Conservation (phyloP, 805 yeast species). For the Cyberlindnera japonica region DNA sequence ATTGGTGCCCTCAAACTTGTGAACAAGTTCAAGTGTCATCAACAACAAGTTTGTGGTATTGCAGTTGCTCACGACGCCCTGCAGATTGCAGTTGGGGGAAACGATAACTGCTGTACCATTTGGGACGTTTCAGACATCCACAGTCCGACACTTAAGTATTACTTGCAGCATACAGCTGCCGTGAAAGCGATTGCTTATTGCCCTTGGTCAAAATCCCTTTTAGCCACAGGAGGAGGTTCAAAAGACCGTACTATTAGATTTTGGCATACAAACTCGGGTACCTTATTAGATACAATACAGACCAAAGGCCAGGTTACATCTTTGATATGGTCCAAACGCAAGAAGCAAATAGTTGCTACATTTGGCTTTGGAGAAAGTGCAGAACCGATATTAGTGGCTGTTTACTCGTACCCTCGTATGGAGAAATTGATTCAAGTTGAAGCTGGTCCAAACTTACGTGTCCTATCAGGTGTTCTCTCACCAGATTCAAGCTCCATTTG, state of each 20-base stretch:
- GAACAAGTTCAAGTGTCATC: constrained; percentile 41
- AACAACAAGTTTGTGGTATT: constrained; percentile 64
- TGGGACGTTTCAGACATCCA: constrained; percentile 56
- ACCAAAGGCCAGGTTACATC: constrained; percentile 79
- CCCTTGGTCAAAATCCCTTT: constrained; percentile 78
- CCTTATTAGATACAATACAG: constrained; percentile 51
- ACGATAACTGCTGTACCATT: constrained; percentile 74
- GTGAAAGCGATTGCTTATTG: constrained; percentile 88
- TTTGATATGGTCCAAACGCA: constrained; percentile 64
- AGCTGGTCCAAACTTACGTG: constrained; percentile 50
- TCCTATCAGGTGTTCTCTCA: constrained; percentile 61
- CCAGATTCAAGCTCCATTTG: constrained; percentile 63
- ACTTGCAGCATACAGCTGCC: constrained; percentile 73
- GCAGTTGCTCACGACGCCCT: constrained; percentile 50
- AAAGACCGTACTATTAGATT: constrained; percentile 76
- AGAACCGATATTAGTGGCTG: constrained; percentile 49
- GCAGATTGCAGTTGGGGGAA: constrained; percentile 77
- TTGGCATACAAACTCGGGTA: constrained; percentile 84
- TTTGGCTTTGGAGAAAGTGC: constrained; percentile 71
- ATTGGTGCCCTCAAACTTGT: constrained; percentile 22
- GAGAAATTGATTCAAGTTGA: constrained; percentile 44
- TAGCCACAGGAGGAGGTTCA: constrained; percentile 91
- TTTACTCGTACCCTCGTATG: constrained; percentile 68
- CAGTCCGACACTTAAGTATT: constrained; percentile 43
- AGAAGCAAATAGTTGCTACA: constrained; percentile 68